Evolutionary conservation across 768 basidiomycete species (phyloP).

Genomic region (Tricholoma sp.): DNA sequence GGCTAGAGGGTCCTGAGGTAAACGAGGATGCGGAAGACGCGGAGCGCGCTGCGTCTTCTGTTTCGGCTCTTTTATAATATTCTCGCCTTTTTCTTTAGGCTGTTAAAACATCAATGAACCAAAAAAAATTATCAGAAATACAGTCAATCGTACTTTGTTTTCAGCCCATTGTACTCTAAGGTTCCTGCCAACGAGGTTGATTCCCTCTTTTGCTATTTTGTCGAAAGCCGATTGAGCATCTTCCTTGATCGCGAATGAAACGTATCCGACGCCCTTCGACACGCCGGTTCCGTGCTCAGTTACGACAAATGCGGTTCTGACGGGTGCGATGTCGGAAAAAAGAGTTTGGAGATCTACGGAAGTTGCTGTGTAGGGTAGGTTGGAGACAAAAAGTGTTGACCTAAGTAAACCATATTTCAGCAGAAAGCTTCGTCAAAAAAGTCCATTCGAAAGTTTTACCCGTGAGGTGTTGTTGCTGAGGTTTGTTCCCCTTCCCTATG

Average conservation of each 20-base stretch:
- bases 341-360: slow-evolving; percentile 87
- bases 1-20: slow-evolving; percentile 67
- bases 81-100: slow-evolving; percentile 37
- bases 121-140: not conserved
- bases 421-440: not conserved
- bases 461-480: slow-evolving; percentile 19
- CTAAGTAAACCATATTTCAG: slow-evolving; percentile 27
- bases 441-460: slow-evolving; percentile 21
- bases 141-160: slow-evolving; percentile 50
- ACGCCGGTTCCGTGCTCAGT: slow-evolving; percentile 66
- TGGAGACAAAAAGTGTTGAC: slow-evolving; percentile 89
- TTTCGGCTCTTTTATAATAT: slow-evolving; percentile 35
- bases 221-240: slow-evolving; percentile 78
- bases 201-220: slow-evolving; percentile 57
- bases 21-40: slow-evolving; percentile 25
- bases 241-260: slow-evolving; percentile 84
- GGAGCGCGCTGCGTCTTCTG: slow-evolving; percentile 32
- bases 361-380: slow-evolving; percentile 87
- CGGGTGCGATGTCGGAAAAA: slow-evolving; percentile 94
- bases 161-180: slow-evolving; percentile 80
- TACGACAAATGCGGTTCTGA: slow-evolving; percentile 91
- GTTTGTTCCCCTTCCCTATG: slow-evolving; percentile 28
- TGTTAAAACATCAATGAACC: slow-evolving; percentile 13
- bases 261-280: slow-evolving; percentile 96
- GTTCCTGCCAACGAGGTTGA: slow-evolving; percentile 61